A percentile compares a stretch with the other conserved stretches of the same genome.
phyloP scores from a whole-genome alignment of 495 filamentous ascomycete species.

The Aspergillus taichungensis region DNA sequence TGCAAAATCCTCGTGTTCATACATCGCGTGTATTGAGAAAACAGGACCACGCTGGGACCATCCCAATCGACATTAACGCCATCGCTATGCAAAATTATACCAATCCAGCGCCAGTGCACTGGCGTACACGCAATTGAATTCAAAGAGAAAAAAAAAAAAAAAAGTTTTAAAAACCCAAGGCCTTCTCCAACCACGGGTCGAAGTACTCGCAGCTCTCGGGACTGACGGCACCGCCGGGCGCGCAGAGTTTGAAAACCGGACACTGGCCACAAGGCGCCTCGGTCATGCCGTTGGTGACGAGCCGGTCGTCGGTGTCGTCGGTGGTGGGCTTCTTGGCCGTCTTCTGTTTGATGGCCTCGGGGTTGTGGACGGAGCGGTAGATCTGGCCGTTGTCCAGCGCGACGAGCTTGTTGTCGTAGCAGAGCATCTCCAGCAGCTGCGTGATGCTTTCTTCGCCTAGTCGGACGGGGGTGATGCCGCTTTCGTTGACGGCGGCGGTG shows the following conservation, averaged over 20 bases:
- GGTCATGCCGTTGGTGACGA: slow-evolving; percentile 60
- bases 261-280: slow-evolving; percentile 87
- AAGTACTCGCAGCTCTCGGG: slow-evolving; percentile 90
- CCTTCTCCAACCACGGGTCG: slow-evolving; percentile 59
- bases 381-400: slow-evolving; percentile 36
- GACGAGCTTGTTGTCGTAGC: slow-evolving; percentile 67
- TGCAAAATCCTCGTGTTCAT: slow-evolving; percentile 2
- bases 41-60: slow-evolving; percentile 5
- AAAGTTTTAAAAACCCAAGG: slow-evolving; percentile 26
- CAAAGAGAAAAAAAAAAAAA: not conserved
- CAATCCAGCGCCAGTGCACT: slow-evolving; percentile 6
- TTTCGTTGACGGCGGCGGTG: slow-evolving; percentile 57
- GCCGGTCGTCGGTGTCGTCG: slow-evolving; percentile 17
- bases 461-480: slow-evolving; percentile 54
- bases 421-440: slow-evolving; percentile 74
- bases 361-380: slow-evolving; percentile 42
- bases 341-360: slow-evolving; percentile 27
- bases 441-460: slow-evolving; percentile 64
- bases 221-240: slow-evolving; percentile 78
- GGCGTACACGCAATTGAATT: slow-evolving; percentile 8
- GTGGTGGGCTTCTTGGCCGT: slow-evolving; percentile 30
- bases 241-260: slow-evolving; percentile 89
- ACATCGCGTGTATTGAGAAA: slow-evolving; percentile 3
- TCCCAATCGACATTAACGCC: slow-evolving; percentile 26
- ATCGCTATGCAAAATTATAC: slow-evolving; percentile 32